Evolutionary conservation across 768 basidiomycete species (phyloP), one percentile per base, ranked within the genome.

Genomic region (Mycena albidolilacea): DNA sequence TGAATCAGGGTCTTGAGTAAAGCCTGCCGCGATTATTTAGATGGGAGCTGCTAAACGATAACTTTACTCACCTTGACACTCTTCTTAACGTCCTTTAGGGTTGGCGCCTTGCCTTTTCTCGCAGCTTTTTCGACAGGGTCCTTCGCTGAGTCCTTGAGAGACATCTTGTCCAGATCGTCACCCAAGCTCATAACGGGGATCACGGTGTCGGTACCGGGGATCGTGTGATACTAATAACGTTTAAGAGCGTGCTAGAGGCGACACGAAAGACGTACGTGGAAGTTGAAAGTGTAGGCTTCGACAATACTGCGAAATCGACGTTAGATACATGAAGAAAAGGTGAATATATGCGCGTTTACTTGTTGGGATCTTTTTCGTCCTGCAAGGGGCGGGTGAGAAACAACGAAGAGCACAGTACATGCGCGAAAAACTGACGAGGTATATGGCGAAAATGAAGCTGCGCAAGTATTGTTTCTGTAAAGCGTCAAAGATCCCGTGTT

Each of bases 231-330:
- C 95, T 96, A 63, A 54, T 19, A 46, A 43, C 39, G n/a, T 6
- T 44, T 11, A 23, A 35, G 23, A 61, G 3, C 12, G 11, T 58
- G 58, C 23, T 30, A 30, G 23, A 64, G 19, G 54, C 14, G 37
- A 2, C 3, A 41, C 14, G 48, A 37, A 43, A 54, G 59, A 66
- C 83, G 72, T 75, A 93, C 94, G 76, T 91, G 88, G 77, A 96
- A 95, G 78, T 95, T 93, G 83, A 96, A 96, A 0, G 94, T 95
- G 78, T 95, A 96, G 15, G 95, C 92, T 80, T 96, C 95, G 30
- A 96, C 87, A 68, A 96, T 93, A 82, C 95, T 96, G 74, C 19
- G 14, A 38, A 71, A 72, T 41, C 64, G 19, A 15, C 39, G 57
- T 72, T 35, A 57, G 64, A 48, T 50, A 19, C 48, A 61, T 5